phyloP scores from a whole-genome alignment of 1,139 yeast species.

The Candida sojae region DNA sequence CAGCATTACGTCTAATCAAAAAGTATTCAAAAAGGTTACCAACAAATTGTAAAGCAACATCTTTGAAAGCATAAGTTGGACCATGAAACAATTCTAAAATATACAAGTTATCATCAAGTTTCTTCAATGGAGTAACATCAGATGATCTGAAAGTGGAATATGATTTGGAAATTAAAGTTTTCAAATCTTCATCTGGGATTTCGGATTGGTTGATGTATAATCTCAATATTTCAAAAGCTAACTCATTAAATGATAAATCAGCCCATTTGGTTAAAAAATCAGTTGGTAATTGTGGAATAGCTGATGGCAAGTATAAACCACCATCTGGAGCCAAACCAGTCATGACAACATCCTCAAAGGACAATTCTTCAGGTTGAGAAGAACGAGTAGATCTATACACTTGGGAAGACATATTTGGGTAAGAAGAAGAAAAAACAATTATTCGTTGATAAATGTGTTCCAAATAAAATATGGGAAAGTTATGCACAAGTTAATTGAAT shows the following conservation, averaged over 20 bases:
- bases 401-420: slow-evolving; percentile 34
- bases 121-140: slow-evolving; percentile 81
- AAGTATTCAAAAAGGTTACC: slow-evolving; percentile 96
- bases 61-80: slow-evolving; percentile 98
- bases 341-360: slow-evolving; percentile 91
- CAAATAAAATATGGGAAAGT: not conserved
- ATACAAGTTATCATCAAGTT: slow-evolving; percentile 62
- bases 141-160: slow-evolving; percentile 87
- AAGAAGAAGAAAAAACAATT: too few relatives aligned
- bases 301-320: slow-evolving; percentile 87
- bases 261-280: slow-evolving; percentile 70
- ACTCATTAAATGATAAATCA: slow-evolving; percentile 72
- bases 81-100: slow-evolving; percentile 95
- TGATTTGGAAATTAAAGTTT: slow-evolving; percentile 61
- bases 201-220: slow-evolving; percentile 70
- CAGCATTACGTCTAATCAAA: slow-evolving; percentile 72
- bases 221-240: slow-evolving; percentile 85
- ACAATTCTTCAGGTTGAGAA: slow-evolving; percentile 49
- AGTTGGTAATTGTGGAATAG: slow-evolving; percentile 67
- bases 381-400: slow-evolving; percentile 89
- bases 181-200: slow-evolving; percentile 70
- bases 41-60: slow-evolving; percentile 95
- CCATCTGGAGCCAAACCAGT: slow-evolving; percentile 96
- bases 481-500: too few relatives aligned
- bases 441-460: not conserved